Conservation (phyloP, 805 yeast genomes). For the Wickerhamiella musiphila region DNA sequence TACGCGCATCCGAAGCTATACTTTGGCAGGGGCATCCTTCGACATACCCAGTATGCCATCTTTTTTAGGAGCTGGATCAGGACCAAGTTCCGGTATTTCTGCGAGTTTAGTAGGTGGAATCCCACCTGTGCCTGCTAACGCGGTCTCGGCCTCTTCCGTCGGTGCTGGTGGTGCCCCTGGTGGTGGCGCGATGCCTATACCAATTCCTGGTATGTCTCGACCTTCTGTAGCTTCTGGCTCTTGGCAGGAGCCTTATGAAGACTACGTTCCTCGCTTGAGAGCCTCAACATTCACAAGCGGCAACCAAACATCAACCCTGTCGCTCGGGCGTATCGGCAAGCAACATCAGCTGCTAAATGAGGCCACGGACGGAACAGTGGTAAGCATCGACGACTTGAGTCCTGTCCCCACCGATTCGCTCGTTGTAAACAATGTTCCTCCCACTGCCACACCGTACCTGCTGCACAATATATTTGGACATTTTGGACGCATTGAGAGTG, state of each 20-base stretch:
- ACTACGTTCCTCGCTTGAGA: constrained; percentile 4
- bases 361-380: constrained; percentile 1
- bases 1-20: constrained; percentile 18
- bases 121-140: too few relatives aligned
- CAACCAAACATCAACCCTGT: constrained; percentile 7
- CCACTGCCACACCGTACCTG: constrained; percentile 34
- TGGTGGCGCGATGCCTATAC: too few relatives aligned
- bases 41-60: too few relatives aligned
- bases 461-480: constrained; percentile 41
- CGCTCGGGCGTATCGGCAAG: constrained; percentile 9
- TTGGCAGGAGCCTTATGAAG: too few relatives aligned
- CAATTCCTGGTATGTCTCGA: too few relatives aligned
- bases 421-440: constrained; percentile 66
- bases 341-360: constrained; percentile 6
- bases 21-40: constrained; percentile 9
- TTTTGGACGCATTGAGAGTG: constrained; percentile 45
- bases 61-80: too few relatives aligned
- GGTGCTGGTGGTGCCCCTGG: too few relatives aligned
- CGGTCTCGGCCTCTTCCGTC: too few relatives aligned
- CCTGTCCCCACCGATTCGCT: constrained; percentile 32
- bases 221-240: too few relatives aligned
- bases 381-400: constrained; percentile 10
- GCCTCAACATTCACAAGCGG: constrained; percentile 1
- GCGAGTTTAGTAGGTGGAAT: too few relatives aligned
- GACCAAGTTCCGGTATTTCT: too few relatives aligned